These are phyloP conservation scores for Neoboletus brunneissimus DNA, from an alignment of 768 basidiomycete species.

Conservation along the genomic window DNA sequence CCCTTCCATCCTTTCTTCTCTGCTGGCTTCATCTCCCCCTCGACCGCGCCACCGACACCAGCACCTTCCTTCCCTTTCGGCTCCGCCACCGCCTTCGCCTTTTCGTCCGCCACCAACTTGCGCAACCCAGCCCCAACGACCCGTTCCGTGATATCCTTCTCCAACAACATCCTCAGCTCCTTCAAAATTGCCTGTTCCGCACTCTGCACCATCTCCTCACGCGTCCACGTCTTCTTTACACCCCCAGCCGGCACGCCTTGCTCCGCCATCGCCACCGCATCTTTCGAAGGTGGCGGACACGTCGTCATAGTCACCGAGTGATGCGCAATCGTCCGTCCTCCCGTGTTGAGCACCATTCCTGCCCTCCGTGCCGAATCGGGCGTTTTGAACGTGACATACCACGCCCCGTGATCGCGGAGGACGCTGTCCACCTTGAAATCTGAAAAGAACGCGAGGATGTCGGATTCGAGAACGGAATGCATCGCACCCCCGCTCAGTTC, in stretches of 20 bases:
- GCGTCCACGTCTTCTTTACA: conserved; percentile 47
- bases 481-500: conserved; percentile 45
- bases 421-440: conserved; percentile 73
- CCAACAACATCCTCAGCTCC: conserved; percentile 54
- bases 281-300: conserved; percentile 35
- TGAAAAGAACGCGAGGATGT: conserved; percentile 65
- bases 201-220: conserved; percentile 49
- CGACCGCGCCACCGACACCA: conserved; percentile 25
- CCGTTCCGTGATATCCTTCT: conserved; percentile 64
- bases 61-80: conserved; percentile 25
- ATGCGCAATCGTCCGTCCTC: conserved; percentile 52
- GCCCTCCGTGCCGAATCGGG: conserved; percentile 64
- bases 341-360: conserved; percentile 55
- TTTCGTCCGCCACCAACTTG: conserved; percentile 52
- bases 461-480: conserved; percentile 57
- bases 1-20: conserved; percentile 44
- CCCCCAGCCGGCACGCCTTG: conserved; percentile 30
- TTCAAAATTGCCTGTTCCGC: conserved; percentile 55
- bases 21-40: conserved; percentile 46
- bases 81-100: conserved; percentile 32
- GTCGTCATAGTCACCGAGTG: conserved; percentile 58
- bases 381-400: conserved; percentile 80
- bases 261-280: conserved; percentile 31
- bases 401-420: conserved; percentile 63
- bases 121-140: conserved; percentile 54